Conservation (phyloP, 495 filamentous ascomycete species). For the Xylaria flabelliformis region DNA sequence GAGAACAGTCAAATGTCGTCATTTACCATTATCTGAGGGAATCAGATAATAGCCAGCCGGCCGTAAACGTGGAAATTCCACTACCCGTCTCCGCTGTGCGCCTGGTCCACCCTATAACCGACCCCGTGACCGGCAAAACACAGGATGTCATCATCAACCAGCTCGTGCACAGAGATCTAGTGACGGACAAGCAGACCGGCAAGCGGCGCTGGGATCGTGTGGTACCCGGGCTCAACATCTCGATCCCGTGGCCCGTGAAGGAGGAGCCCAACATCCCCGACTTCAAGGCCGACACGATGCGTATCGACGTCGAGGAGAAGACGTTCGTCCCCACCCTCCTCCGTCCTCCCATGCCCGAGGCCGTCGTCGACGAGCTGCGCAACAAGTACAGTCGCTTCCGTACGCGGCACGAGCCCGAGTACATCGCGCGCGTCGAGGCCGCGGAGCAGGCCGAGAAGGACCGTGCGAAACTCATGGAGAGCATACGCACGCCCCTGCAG, state of each 20-base stretch:
- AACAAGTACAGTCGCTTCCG: slow-evolving; percentile 85
- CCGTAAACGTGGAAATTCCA: slow-evolving; percentile 42
- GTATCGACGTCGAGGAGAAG: slow-evolving; percentile 73
- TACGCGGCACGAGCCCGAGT: slow-evolving; percentile 75
- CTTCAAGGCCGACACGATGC: slow-evolving; percentile 70
- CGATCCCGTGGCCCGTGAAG: slow-evolving; percentile 75
- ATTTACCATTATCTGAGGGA: neutral
- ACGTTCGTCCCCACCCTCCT: slow-evolving; percentile 80
- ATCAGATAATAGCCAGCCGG: neutral
- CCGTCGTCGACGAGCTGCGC: slow-evolving; percentile 85
- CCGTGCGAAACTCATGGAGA: slow-evolving; percentile 56
- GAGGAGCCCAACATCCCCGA: slow-evolving; percentile 58
- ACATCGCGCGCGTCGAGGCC: slow-evolving; percentile 65
- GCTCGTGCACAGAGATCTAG: slow-evolving; percentile 55
- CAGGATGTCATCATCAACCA: slow-evolving; percentile 79
- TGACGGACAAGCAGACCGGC: slow-evolving; percentile 53
- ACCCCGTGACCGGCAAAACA: slow-evolving; percentile 65
- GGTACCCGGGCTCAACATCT: slow-evolving; percentile 65
- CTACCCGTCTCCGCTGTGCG: slow-evolving; percentile 74
- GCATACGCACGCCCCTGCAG: slow-evolving; percentile 62
- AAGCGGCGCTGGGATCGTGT: slow-evolving; percentile 54
- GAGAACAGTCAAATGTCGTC: slow-evolving; percentile 32
- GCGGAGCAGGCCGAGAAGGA: slow-evolving; percentile 66
- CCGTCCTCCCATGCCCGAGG: slow-evolving; percentile 75
- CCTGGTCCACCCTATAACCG: slow-evolving; percentile 76